A percentile compares a stretch with the other conserved stretches of the same genome.
phyloP scores from a whole-genome alignment of 1,139 yeast species.

The Maudiozyma humilis region DNA sequence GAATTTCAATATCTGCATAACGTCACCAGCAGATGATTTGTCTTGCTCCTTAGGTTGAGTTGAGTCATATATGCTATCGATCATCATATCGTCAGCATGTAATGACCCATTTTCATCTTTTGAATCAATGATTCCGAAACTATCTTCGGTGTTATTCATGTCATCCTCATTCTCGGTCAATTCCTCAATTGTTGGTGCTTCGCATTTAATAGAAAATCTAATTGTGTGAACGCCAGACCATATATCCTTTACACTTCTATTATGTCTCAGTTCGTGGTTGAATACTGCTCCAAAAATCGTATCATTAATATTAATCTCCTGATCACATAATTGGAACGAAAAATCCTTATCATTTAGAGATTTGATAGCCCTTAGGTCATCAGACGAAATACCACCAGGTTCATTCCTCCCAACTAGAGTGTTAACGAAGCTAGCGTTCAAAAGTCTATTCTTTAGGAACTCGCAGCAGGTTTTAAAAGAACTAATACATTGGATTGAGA shows the following conservation, averaged over 20 bases:
- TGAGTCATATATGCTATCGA: not conserved
- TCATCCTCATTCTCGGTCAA: not conserved
- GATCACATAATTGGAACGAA: constrained; percentile 58
- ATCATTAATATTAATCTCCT: constrained; percentile 55
- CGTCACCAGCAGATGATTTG: constrained; percentile 28
- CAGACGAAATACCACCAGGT: constrained; percentile 3
- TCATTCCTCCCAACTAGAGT: constrained; percentile 18
- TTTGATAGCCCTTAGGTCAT: constrained; percentile 4
- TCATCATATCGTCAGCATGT: constrained; percentile 27
- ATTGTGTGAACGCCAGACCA: constrained; percentile 55
- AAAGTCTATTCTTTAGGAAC: constrained; percentile 43
- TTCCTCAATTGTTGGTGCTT: constrained; percentile 3
- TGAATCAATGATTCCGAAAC: not conserved
- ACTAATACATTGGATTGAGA: constrained; percentile 41
- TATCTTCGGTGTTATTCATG: constrained; percentile 17
- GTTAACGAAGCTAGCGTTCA: constrained; percentile 22
- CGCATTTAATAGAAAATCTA: constrained; percentile 36
- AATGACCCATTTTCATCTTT: constrained; percentile 29
- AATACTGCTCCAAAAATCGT: constrained; percentile 78
- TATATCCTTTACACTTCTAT: constrained; percentile 40
- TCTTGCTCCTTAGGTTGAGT: not conserved
- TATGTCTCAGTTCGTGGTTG: constrained; percentile 40
- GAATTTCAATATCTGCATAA: constrained; percentile 43
- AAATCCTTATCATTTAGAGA: constrained; percentile 37
- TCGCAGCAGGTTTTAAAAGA: constrained; percentile 66